A percentile compares a stretch with the other conserved stretches of the same genome.
phyloP scores from a whole-genome alignment of 805 yeast species.

The Maudiozyma pseudohumilis region DNA sequence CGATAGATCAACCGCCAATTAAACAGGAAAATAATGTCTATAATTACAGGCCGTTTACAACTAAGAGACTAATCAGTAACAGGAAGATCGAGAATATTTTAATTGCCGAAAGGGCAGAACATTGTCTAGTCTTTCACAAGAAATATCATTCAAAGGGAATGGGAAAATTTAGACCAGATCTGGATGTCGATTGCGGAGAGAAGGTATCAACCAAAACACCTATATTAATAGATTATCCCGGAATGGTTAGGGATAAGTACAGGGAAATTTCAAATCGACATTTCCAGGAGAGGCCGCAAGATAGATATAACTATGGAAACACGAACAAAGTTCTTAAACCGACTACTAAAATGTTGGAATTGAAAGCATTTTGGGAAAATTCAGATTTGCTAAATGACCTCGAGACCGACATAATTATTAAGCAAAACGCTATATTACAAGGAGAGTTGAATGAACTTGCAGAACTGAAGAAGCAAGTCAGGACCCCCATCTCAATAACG shows the following conservation, averaged over 20 bases:
- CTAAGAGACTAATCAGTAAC: constrained; percentile 15
- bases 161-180: constrained; percentile 20
- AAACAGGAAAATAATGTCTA: constrained; percentile 5
- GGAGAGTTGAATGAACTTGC: constrained; percentile 1
- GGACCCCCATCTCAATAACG: not conserved
- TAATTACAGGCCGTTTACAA: constrained; percentile 18
- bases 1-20: no score
- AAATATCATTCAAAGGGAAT: constrained; percentile 7
- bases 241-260: not conserved
- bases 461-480: not conserved
- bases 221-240: constrained; percentile 3
- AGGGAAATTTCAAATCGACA: not conserved
- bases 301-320: not conserved
- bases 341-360: constrained; percentile 1
- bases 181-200: constrained; percentile 18
- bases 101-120: constrained; percentile 23
- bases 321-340: not conserved
- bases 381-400: constrained; percentile 2
- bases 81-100: constrained; percentile 15
- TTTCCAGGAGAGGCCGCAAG: not conserved
- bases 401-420: constrained; percentile 4
- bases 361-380: constrained; percentile 3
- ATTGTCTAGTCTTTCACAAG: constrained; percentile 23
- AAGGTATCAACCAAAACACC: not conserved
- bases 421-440: constrained; percentile 3